Percentiles rank a stretch among this genome's conserved stretches.
Conservation (phyloP, 768 basidiomycete species). For the Termitomyces sp. region DNA sequence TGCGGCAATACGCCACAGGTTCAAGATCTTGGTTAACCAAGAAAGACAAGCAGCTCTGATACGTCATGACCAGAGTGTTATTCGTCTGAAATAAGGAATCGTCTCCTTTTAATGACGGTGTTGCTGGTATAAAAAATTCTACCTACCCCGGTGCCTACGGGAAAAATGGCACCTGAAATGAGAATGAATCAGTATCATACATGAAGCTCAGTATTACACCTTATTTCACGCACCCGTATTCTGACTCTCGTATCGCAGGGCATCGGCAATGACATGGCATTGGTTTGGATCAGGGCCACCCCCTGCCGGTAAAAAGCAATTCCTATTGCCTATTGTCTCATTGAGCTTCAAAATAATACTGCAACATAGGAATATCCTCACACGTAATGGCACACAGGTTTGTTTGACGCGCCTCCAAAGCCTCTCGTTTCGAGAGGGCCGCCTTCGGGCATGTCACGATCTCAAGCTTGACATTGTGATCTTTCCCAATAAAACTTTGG, state of each 20-base stretch:
- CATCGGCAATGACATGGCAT: constrained; percentile 48
- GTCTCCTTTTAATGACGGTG: not conserved
- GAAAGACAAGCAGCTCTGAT: constrained; percentile 42
- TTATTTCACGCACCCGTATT: constrained; percentile 34
- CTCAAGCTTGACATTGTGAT: constrained; percentile 41
- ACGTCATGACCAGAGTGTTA: constrained; percentile 41
- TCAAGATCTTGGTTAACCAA: constrained; percentile 46
- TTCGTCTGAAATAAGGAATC: constrained; percentile 23
- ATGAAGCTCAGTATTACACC: not conserved
- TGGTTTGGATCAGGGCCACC: constrained; percentile 50
- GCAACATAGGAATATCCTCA: constrained; percentile 18
- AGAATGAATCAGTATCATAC: not conserved
- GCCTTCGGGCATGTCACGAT: constrained; percentile 31
- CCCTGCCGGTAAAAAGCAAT: constrained; percentile 45
- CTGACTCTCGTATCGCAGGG: constrained; percentile 44
- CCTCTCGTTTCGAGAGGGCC: constrained; percentile 8
- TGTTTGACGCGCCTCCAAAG: constrained; percentile 27
- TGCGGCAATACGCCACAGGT: constrained; percentile 43
- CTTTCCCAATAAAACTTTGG: constrained; percentile 37
- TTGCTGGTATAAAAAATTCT: not conserved
- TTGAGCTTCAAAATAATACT: not conserved
- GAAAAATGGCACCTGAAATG: constrained; percentile 29
- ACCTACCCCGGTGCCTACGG: constrained; percentile 30
- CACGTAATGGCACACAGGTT: constrained; percentile 44
- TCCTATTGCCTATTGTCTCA: constrained; percentile 31